Evolutionary conservation across 495 filamentous ascomycete species (phyloP), one percentile per base, ranked within the genome.

Genomic region (Delitschia confertaspora): DNA sequence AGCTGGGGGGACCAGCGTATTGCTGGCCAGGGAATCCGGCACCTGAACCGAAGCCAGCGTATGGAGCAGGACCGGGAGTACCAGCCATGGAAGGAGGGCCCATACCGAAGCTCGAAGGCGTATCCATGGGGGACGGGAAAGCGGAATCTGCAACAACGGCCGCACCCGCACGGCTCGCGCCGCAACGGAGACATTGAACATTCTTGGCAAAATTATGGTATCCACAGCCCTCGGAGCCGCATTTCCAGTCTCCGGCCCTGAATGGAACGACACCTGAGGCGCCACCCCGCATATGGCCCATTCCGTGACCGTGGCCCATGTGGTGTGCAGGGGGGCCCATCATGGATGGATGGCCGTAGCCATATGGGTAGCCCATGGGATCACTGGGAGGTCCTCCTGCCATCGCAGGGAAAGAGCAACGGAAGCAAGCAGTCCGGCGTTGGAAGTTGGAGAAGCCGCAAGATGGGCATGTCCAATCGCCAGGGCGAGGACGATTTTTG

Each of bases 131-230:
- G 6, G 85, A 89, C 11, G 88, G 80, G 69, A 88, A 95, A 13
- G 84, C 85, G 18, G 87, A 85, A 58, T 95, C 91, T 20, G 88
- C 88, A 41, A 95, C 87, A 11, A 96, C 83, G 19, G 88, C 87
- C 39, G 91, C 91, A 40, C 82, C 82, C 38, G 88, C 88, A 53
- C 91, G 85, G 61, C 88, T 91, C 17, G 88, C 93, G 57, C 91
- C 91, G 57, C 91, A 98, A 40, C 91, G 84, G 39, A 98, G 74
- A 64, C 91, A 98, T 62, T 84, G 91, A 50, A 95, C 89, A 59
- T 98, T 98, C 74, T 98, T 98, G 32, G 91, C 91, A 58, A 98
- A 98, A 65, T 98, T 98, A 66, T 98, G 91, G 57, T 98, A 98
- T 23, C 84, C 86, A 61, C 91, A 98, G n/a, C 87, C 87, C 58